phyloP scores from a whole-genome alignment of 768 basidiomycete genomes.

The Boletus tylopilopsis region DNA sequence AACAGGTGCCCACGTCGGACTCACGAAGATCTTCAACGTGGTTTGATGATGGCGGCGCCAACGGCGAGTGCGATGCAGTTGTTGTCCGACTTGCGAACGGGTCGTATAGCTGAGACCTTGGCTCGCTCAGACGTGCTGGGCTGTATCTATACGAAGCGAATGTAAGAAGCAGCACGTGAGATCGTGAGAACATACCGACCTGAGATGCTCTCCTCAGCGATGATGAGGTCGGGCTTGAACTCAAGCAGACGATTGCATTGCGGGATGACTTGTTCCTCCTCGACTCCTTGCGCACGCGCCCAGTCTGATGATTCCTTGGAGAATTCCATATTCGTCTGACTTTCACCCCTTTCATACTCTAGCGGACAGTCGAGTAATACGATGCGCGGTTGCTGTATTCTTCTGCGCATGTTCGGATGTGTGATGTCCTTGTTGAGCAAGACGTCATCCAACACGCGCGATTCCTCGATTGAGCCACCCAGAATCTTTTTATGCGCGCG shows the following conservation, averaged over 20 bases:
- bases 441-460: slow-evolving; percentile 82
- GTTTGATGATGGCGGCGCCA: slow-evolving; percentile 96
- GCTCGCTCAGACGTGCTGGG: slow-evolving; percentile 86
- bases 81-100: slow-evolving; percentile 99
- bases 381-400: slow-evolving; percentile 87
- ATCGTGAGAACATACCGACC: slow-evolving; percentile 47
- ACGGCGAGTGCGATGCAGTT: slow-evolving; percentile 95
- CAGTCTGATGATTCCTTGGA: slow-evolving; percentile 94
- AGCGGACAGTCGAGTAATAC: slow-evolving; percentile 90
- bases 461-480: slow-evolving; percentile 95
- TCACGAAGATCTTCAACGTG: slow-evolving; percentile 92
- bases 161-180: not conserved
- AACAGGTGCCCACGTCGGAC: slow-evolving; percentile 84
- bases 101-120: slow-evolving; percentile 88
- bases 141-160: slow-evolving; percentile 60
- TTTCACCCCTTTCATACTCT: slow-evolving; percentile 98
- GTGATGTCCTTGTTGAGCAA: slow-evolving; percentile 99
- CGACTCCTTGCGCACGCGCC: slow-evolving; percentile 87
- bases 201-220: slow-evolving; percentile 97
- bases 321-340: slow-evolving; percentile 98
- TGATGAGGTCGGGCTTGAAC: slow-evolving; percentile 90
- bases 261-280: slow-evolving; percentile 93
- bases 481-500: slow-evolving; percentile 94
- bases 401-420: slow-evolving; percentile 91
- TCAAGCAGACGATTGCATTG: slow-evolving; percentile 82